Percentiles rank a stretch among this genome's conserved stretches.
phyloP scores from a whole-genome alignment of 2,329 filamentous ascomycete genomes.

The Penicillium olsonii region DNA sequence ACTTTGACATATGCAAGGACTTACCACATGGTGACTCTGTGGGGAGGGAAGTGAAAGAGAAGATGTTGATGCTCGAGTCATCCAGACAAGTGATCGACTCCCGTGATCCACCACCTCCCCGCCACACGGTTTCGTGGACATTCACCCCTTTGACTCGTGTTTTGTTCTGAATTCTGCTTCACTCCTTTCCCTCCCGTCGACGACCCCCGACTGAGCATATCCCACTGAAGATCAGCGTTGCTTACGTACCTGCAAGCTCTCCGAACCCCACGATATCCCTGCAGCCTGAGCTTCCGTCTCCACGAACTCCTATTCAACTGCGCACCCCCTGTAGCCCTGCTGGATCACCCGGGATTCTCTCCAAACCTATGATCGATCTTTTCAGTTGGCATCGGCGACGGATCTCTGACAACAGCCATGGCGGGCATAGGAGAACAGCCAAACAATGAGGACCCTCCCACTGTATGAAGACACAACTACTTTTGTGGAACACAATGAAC shows the following conservation, averaged over 20 bases:
- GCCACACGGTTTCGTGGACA: conserved; percentile 21
- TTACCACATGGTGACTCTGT: conserved; percentile 31
- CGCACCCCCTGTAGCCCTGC: neutral
- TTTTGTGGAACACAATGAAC: conserved; percentile 14
- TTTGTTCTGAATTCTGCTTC: neutral
- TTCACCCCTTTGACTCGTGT: conserved; percentile 7
- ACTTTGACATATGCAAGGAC: conserved; percentile 6
- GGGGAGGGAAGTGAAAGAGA: neutral
- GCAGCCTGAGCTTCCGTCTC: conserved; percentile 7
- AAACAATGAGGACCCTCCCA: conserved; percentile 39
- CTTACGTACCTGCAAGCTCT: conserved; percentile 2
- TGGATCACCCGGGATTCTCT: conserved; percentile 6
- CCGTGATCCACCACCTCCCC: conserved; percentile 29
- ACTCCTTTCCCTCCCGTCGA: conserved; percentile 3
- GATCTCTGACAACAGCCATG: conserved; percentile 35
- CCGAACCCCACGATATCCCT: conserved; percentile 10
- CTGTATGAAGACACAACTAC: conserved; percentile 32
- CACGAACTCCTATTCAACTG: conserved; percentile 9
- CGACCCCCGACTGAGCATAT: neutral
- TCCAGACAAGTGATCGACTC: conserved; percentile 26
- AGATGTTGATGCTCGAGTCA: conserved; percentile 1
- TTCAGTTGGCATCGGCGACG: conserved; percentile 22
- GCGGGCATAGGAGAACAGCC: conserved; percentile 35
- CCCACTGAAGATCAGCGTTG: conserved; percentile 10
- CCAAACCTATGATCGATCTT: conserved; percentile 33